Base-by-base conservation (phyloP, 306 rosid species). In the Potentilla sterilis region DNA sequence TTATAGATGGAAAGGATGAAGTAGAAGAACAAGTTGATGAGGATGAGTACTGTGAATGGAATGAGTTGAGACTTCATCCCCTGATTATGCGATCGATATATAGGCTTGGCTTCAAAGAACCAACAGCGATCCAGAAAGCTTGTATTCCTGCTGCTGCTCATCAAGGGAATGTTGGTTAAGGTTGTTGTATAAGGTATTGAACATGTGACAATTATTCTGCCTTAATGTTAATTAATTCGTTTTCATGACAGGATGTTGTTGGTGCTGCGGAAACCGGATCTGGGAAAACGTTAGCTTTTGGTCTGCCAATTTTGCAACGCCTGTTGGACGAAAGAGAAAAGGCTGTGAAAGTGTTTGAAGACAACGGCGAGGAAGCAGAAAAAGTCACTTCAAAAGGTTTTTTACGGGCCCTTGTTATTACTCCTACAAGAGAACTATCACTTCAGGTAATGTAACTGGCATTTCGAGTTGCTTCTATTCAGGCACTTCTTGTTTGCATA, bases 201-300 rank as follows among this genome's bases (percentile, higher is more conserved):
- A 57, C 54, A 48, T 22, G 67, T 55, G 58, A 66, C 43, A 73
- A 38, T 40, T 40, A 28, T 35, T 46, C 63, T 47, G 66, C 73
- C 81, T 65, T 35, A 75, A 69, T 18, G 72, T 62, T 48, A 28
- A 78, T 81, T 75, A 44, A 24, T 78, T 67, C 76, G 51, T 80
- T 72, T 57, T 35, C 74, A 67, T 79, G 89, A 69, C 88, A 95
- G 99, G 99, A 95, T 76, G 90, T 95, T 85, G 73, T 92, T 77
- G 99, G 99, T 80, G 99, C 99, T 71, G 96, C 99, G 0, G 96
- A 90, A 89, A 95, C 99, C 22, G 97, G 99, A 74, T 95, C 97
- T 21, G 99, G 99, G 54, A 95, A 95, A 85, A 95, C 99, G 32
- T 88, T 95, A 72, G 97, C 99, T 16, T 95, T 95, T 90, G 99